Conservation (phyloP, 805 yeast species). For the Starmerella kuoi region DNA sequence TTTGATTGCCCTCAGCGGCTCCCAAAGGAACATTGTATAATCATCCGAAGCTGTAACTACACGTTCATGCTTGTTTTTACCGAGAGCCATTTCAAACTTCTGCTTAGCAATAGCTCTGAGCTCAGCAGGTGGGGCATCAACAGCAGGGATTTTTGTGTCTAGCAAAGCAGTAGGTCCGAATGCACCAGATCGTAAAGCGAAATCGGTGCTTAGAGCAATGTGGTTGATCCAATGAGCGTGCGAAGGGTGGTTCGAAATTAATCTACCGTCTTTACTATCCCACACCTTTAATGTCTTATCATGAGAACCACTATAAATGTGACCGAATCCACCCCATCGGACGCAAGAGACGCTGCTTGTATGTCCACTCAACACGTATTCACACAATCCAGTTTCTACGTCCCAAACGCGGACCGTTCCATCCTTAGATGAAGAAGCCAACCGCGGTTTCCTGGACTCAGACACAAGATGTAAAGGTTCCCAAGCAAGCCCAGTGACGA, state of each 20-base stretch:
- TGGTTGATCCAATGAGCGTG: constrained; percentile 99
- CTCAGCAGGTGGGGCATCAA: constrained; percentile 31
- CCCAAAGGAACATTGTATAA: constrained; percentile 96
- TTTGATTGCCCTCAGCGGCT: constrained; percentile 64
- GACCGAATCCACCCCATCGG: constrained; percentile 89
- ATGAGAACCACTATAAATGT: constrained; percentile 80
- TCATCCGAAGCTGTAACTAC: constrained; percentile 94
- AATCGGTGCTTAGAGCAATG: constrained; percentile 80
- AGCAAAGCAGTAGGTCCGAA: constrained; percentile 38
- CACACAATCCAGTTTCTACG: constrained; percentile 50
- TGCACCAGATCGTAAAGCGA: constrained; percentile 75
- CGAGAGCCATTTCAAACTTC: constrained; percentile 48
- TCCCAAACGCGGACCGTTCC: constrained; percentile 88
- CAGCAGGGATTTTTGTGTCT: constrained; percentile 33
- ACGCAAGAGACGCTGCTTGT: constrained; percentile 82
- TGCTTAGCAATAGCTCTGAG: constrained; percentile 48
- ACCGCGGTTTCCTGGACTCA: constrained; percentile 37
- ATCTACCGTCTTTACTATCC: constrained; percentile 69
- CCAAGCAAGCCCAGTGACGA: constrained; percentile 86
- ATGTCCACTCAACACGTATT: constrained; percentile 73
- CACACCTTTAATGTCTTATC: constrained; percentile 89
- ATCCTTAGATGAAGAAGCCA: constrained; percentile 85
- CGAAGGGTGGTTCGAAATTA: constrained; percentile 65
- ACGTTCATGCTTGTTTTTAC: constrained; percentile 53
- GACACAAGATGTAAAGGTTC: constrained; percentile 78